These are phyloP conservation scores for Ophiosphaerella herpotricha DNA, from an alignment of 2,329 filamentous ascomycete genomes.

Conservation along the genomic window DNA sequence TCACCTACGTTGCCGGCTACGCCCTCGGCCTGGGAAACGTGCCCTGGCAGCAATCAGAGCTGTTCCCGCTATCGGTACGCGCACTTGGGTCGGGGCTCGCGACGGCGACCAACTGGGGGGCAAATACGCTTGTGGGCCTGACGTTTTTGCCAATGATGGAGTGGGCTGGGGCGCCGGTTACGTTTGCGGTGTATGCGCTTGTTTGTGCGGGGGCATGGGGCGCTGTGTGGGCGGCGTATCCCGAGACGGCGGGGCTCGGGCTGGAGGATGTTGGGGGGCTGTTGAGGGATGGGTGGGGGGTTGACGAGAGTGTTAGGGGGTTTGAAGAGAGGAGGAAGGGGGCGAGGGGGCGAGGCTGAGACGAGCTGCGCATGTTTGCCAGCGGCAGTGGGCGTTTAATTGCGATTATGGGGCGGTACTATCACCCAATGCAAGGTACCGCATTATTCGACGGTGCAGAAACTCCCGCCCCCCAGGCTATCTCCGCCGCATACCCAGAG, in stretches of 20 bases:
- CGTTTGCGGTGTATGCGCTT: constrained; percentile 78
- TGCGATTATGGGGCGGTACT: too few species aligned
- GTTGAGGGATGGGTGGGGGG: constrained; percentile 73
- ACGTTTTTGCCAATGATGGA: constrained; percentile 91
- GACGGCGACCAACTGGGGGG: constrained; percentile 84
- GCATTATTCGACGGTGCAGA: too few species aligned
- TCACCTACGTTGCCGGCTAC: constrained; percentile 83
- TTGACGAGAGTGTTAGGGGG: constrained; percentile 38
- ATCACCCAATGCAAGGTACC: too few species aligned
- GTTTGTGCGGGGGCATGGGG: constrained; percentile 73
- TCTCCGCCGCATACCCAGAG: too few species aligned
- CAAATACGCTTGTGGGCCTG: constrained; percentile 83
- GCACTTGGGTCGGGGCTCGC: constrained; percentile 73
- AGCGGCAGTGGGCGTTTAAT: too few species aligned
- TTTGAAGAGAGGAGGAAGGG: constrained; percentile 16
- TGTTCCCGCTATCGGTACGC: constrained; percentile 79
- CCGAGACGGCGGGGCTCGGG: constrained; percentile 80
- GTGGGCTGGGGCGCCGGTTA: constrained; percentile 70
- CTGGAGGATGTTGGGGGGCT: constrained; percentile 79
- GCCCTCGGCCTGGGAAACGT: constrained; percentile 89
- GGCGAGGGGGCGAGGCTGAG: background rate
- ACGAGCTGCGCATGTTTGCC: background rate
- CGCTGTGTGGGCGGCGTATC: constrained; percentile 75
- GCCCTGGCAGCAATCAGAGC: constrained; percentile 93
- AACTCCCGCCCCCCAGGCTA: too few species aligned